These are phyloP conservation scores for Fusarium sp. DNA, from an alignment of 2,329 filamentous ascomycete genomes.

Conservation along the genomic window DNA sequence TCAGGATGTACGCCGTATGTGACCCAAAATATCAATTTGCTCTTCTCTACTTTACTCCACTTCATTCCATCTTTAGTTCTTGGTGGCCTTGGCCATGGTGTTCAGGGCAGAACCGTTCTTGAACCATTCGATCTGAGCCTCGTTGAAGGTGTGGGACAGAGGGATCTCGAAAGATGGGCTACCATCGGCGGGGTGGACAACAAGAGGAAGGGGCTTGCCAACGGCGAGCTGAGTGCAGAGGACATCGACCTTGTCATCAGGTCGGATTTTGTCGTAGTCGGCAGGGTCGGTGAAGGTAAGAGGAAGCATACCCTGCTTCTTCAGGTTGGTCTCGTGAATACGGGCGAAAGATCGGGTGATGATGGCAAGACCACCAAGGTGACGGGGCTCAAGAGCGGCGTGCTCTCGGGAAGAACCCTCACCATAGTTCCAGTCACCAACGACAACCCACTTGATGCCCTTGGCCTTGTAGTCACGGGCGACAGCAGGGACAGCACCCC, in stretches of 20 bases:
- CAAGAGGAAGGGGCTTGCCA: slow-evolving; percentile 91
- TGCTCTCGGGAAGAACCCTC: slow-evolving; percentile 98
- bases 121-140: slow-evolving; percentile 98
- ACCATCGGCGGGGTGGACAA: slow-evolving; percentile 90
- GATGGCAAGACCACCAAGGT: slow-evolving; percentile 96
- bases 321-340: slow-evolving; percentile 99
- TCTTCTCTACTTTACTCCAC: slow-evolving; percentile 19
- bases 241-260: slow-evolving; percentile 90
- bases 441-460: slow-evolving; percentile 94
- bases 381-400: slow-evolving; percentile 95
- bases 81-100: slow-evolving; percentile 87
- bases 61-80: slow-evolving; percentile 45
- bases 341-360: slow-evolving; percentile 95
- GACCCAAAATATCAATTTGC: slow-evolving; percentile 38
- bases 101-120: slow-evolving; percentile 97
- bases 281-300: slow-evolving; percentile 93
- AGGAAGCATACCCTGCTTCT: slow-evolving; percentile 99
- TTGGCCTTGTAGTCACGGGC: slow-evolving; percentile 99
- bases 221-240: slow-evolving; percentile 88
- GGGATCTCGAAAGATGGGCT: slow-evolving; percentile 77
- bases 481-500: slow-evolving; percentile 88
- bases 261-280: slow-evolving; percentile 97
- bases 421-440: slow-evolving; percentile 99
- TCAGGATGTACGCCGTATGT: slow-evolving; percentile 43
- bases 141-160: slow-evolving; percentile 97